These are phyloP conservation scores for Buddleja alternifolia DNA, from an alignment of 257 asterid genomes.

Conservation along the genomic window DNA sequence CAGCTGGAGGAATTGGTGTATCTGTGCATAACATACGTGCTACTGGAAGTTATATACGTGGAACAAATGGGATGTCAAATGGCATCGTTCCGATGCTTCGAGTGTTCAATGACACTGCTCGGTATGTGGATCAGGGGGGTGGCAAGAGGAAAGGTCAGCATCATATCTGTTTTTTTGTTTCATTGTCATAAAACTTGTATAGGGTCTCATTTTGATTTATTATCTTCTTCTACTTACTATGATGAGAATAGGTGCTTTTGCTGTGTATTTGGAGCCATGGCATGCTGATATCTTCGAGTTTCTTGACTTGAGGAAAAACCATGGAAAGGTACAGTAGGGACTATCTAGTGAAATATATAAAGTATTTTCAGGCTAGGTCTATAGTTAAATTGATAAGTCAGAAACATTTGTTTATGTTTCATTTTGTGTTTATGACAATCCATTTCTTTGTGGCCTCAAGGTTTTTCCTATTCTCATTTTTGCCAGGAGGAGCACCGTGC, in stretches of 20 bases:
- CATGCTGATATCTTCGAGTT: conserved; percentile 90
- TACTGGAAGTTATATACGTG: conserved; percentile 96
- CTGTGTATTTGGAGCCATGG: conserved; percentile 99
- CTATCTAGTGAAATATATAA: conserved; percentile 1
- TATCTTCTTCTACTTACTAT: conserved; percentile 3
- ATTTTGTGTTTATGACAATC: background rate
- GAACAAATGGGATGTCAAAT: conserved; percentile 97
- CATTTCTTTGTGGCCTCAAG: too few species aligned
- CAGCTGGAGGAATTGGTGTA: conserved; percentile 98
- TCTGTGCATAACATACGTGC: conserved; percentile 94
- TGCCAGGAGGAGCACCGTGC: conserved; percentile 93
- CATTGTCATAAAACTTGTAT: background rate
- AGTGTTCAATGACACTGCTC: conserved; percentile 94
- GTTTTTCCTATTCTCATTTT: background rate
- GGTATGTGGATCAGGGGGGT: conserved; percentile 97
- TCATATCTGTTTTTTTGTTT: background rate
- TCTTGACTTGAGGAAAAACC: conserved; percentile 91
- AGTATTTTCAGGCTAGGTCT: background rate
- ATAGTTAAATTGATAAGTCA: background rate
- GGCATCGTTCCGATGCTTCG: conserved; percentile 97
- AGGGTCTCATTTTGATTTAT: conserved; percentile 6
- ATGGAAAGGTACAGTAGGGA: conserved; percentile 72
- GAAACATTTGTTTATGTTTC: background rate
- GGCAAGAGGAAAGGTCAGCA: conserved; percentile 93
- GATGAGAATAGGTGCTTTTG: conserved; percentile 78